Evolutionary conservation across 768 basidiomycete genomes (phyloP), one percentile per base, ranked within the genome.

Genomic region (Harrya chromipes): DNA sequence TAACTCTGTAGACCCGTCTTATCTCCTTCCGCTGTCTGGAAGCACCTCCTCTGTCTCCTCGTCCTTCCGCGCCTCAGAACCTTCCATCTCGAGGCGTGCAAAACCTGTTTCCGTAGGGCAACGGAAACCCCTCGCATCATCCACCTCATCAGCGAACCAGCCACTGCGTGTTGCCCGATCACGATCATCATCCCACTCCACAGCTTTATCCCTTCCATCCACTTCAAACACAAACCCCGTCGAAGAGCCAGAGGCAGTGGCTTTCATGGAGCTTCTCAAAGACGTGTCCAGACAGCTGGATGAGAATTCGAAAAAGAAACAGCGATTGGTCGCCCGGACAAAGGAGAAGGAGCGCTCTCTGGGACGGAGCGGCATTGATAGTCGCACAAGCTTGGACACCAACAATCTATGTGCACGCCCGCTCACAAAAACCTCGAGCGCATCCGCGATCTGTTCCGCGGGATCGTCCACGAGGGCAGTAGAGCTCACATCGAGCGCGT

Each of bases 251-350:
- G 60, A 64, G 26, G 57, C 64, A 12, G 17, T 29, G 7, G 27
- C 43, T 14, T 66, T 66, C 43, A 40, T 64, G 12, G 51, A 59
- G 6, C 60, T 67, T 16, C 62, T 67, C 37, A 53, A 53, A 24
- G 52, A 62, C n/a, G 52, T 55, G 8, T 57, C 56, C 27, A 57
- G 36, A 21, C 46, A 58, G n/a, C 17, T 65, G 16, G 65, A 67
- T 23, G 50, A 52, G 29, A 65, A 69, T 39, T 50, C 66, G 11
- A 43, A 43, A 37, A 62, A 56, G 49, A 67, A 67, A 48, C 60
- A 69, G 40, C 52, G 46, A 13, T 19, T 43, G 17, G 53, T 26
- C n/a, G 55, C 38, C 8, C 50, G 58, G 6, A 43, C 29, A 35
- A 53, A 44, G 37, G 57, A 53, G 23, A 58, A 47, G 29, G 45